Percentiles rank a stretch among this genome's conserved stretches.
These are phyloP conservation scores for Rhizoclosmatium sp. DNA, from an alignment of 192 early-diverging fungal genomes.

Conservation along the genomic window DNA sequence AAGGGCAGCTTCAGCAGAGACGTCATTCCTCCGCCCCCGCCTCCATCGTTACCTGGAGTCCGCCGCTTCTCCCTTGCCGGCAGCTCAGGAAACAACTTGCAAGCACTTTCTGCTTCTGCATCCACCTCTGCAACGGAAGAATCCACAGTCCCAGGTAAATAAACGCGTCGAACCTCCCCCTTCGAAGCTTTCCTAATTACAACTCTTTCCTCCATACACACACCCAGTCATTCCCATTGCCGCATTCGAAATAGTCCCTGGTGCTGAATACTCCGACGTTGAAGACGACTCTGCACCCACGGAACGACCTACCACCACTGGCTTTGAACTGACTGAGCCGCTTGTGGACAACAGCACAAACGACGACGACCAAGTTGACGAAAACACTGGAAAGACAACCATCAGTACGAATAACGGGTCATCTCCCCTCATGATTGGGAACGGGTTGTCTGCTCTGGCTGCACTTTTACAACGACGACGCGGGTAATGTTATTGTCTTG, in stretches of 20 bases:
- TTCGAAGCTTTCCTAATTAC: background rate
- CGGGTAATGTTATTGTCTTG: background rate
- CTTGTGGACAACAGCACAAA: background rate
- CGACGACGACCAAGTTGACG: background rate
- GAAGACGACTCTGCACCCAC: background rate
- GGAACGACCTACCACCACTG: background rate
- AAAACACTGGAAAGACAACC: background rate
- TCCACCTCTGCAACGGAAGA: background rate
- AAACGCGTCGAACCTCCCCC: too few relatives aligned
- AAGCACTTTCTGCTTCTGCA: background rate
- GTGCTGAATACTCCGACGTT: constrained; percentile 19
- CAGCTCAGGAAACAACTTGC: background rate
- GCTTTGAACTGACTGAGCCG: background rate
- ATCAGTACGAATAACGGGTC: background rate
- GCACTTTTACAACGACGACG: background rate
- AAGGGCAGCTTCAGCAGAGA: background rate
- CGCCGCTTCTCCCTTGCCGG: background rate
- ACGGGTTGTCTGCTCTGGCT: background rate
- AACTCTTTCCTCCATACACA: background rate
- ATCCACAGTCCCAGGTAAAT: background rate
- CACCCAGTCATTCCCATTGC: constrained; percentile 14
- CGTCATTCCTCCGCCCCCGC: background rate
- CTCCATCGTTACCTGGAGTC: background rate
- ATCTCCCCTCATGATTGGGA: background rate
- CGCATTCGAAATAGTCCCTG: constrained; percentile 29